Evolutionary conservation across 2,329 filamentous ascomycete species (phyloP), one percentile per base, ranked within the genome.

Genomic region (Sclerotinia nivalis): DNA sequence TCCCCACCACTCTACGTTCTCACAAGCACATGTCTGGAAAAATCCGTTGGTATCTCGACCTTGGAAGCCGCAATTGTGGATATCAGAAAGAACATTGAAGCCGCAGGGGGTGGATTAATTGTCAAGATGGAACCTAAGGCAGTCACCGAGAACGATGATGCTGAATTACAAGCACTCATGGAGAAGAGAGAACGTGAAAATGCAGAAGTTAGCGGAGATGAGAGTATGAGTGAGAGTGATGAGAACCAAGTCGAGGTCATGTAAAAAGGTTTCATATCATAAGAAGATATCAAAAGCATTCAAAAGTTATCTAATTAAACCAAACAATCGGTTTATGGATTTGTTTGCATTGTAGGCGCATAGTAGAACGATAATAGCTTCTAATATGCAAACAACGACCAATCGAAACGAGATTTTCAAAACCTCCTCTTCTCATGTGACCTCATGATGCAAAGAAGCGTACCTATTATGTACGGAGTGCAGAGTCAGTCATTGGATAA

Each of bases 111-210:
- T 72, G 89, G 88, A 79, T 91, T 95, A 78, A 87, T 90, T 56
- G 91, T 97, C 76, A 97, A 96, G 89, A 99, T 99, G 96, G 94
- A 96, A 78, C 96, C 96, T 75, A 98, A 98, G 89, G 96, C 96
- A 6, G 96, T 99, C 72, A 99, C 96, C 1, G 96, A 98, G 86
- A 96, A 93, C 81, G 96, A 99, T 78, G 96, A 99, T 79, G 96
- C 95, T 37, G 94, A 97, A 82, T 86, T 99, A 74, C 93, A 97
- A 81, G 96, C 95, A 66, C 87, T 99, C 74, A 99, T 99, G 96
- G 96, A 98, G 87, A 97, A 98, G 90, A 90, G 92, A 75, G 96
- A 97, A 85, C 91, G 93, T 75, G 95, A 98, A 87, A 99, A 99
- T 83, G 92, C 93, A 80, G 93, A 99, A 81, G 93, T 99, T 79